phyloP scores from a whole-genome alignment of 2,329 filamentous ascomycete genomes.

The Aspergillus udagawae region DNA sequence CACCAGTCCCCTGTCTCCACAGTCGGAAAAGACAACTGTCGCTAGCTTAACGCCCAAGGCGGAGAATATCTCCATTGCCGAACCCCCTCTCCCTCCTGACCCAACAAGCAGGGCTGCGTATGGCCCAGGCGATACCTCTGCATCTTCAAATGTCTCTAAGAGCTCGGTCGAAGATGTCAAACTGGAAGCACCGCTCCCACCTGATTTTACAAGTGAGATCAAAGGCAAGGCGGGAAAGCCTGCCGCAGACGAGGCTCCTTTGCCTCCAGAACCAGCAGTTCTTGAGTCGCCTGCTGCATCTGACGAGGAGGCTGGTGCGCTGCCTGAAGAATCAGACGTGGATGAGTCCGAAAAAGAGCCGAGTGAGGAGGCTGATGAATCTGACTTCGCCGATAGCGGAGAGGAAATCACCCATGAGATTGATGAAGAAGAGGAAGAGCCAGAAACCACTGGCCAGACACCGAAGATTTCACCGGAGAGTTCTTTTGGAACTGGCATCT shows the following conservation, averaged over 20 bases:
- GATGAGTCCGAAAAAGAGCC: constrained; percentile 29
- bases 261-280: constrained; percentile 25
- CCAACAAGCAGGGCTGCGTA: constrained; percentile 45
- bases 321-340: constrained; percentile 34
- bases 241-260: constrained; percentile 15
- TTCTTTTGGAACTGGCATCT: constrained; percentile 37
- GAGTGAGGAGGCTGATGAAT: constrained; percentile 28
- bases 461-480: constrained; percentile 42
- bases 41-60: constrained; percentile 30
- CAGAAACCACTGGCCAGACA: constrained; percentile 29
- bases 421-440: constrained; percentile 24
- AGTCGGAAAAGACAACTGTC: constrained; percentile 30
- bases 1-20: constrained; percentile 27
- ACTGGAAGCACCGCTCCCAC: constrained; percentile 23
- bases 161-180: constrained; percentile 32
- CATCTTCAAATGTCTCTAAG: constrained; percentile 42
- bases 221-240: constrained; percentile 2
- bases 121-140: constrained; percentile 47
- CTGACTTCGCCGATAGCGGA: constrained; percentile 45
- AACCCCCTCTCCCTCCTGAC: constrained; percentile 44
- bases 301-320: constrained; percentile 22
- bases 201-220: constrained; percentile 16
- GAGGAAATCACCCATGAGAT: constrained; percentile 44
- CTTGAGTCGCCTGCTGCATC: constrained; percentile 16
- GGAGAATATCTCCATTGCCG: constrained; percentile 29